Percentiles rank a stretch among this genome's conserved stretches.
phyloP scores from a whole-genome alignment of 306 rosid genomes.

The Prunus mume region DNA sequence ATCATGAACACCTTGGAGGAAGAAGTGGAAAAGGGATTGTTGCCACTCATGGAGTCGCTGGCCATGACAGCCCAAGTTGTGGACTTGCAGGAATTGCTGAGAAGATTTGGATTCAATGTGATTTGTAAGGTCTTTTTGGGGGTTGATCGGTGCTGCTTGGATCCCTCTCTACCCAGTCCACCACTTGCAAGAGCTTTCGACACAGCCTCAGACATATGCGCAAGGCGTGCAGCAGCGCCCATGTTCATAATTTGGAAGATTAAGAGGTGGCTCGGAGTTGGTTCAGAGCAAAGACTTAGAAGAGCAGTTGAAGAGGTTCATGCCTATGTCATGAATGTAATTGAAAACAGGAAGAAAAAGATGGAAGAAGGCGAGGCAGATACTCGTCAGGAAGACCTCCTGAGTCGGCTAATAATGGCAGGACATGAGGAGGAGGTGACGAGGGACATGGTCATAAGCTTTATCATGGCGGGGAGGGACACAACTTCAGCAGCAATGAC shows the following conservation, averaged over 20 bases:
- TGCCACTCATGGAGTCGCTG: slow-evolving; percentile 55
- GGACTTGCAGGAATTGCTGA: slow-evolving; percentile 70
- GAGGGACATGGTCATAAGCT: slow-evolving; percentile 78
- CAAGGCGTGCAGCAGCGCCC: slow-evolving; percentile 72
- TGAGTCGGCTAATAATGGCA: slow-evolving; percentile 51
- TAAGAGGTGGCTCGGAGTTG: slow-evolving; percentile 70
- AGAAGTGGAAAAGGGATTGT: slow-evolving; percentile 41
- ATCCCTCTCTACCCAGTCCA: slow-evolving; percentile 43
- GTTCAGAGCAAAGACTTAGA: slow-evolving; percentile 60
- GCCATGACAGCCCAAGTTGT: slow-evolving; percentile 22
- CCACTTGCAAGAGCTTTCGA: slow-evolving; percentile 57
- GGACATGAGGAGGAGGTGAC: slow-evolving; percentile 59
- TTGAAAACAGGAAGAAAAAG: slow-evolving; percentile 39
- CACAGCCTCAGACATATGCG: slow-evolving; percentile 64
- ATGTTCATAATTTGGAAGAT: slow-evolving; percentile 65
- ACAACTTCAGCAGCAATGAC: slow-evolving; percentile 90
- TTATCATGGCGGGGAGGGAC: slow-evolving; percentile 92
- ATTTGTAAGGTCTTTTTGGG: slow-evolving; percentile 63
- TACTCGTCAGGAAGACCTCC: slow-evolving; percentile 41
- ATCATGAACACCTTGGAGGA: slow-evolving; percentile 40
- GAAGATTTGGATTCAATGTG: slow-evolving; percentile 65
- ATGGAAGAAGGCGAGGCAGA: slow-evolving; percentile 5
- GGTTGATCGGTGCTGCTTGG: slow-evolving; percentile 40
- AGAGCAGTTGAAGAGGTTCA: slow-evolving; percentile 55
- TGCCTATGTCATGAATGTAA: slow-evolving; percentile 47